Percentiles rank a stretch among this genome's conserved stretches.
Evolutionary conservation across 495 filamentous ascomycete species (phyloP).

Genomic region (Podospora anserina): DNA sequence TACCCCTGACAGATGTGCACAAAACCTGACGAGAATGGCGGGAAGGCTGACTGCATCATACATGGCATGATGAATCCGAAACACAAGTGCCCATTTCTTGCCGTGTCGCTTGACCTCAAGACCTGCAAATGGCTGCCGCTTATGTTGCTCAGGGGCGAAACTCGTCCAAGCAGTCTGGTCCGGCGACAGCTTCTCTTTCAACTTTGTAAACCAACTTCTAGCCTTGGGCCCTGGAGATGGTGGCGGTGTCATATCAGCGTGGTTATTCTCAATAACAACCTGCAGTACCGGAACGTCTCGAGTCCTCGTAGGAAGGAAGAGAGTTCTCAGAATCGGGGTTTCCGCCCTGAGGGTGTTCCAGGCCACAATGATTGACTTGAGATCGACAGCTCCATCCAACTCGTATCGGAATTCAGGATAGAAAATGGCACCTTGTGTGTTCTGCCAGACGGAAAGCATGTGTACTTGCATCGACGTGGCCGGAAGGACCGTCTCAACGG

Average conservation of each 20-base stretch:
- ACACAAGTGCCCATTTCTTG: constrained; percentile 27
- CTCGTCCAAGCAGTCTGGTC: constrained; percentile 12
- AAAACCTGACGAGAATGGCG: constrained; percentile 42
- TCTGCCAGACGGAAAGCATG: constrained; percentile 67
- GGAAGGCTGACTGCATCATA: constrained; percentile 73
- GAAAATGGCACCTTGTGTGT: constrained; percentile 57
- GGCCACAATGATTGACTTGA: constrained; percentile 40
- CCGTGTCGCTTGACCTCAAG: constrained; percentile 11
- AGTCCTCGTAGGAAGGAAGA: constrained; percentile 50
- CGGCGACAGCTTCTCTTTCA: not conserved
- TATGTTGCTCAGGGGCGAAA: not conserved
- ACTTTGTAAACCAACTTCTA: not conserved
- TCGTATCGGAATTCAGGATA: constrained; percentile 61
- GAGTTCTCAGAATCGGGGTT: constrained; percentile 60
- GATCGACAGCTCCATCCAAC: constrained; percentile 34
- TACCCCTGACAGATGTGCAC: constrained; percentile 19
- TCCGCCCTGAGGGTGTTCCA: constrained; percentile 56
- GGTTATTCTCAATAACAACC: constrained; percentile 21
- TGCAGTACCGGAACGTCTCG: constrained; percentile 52
- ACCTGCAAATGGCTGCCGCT: constrained; percentile 15
- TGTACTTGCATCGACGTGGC: constrained; percentile 70
- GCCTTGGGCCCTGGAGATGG: not conserved
- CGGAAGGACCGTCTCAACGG: constrained; percentile 56
- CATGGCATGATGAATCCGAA: constrained; percentile 70
- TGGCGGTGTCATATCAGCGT: not conserved